Evolutionary conservation across 768 basidiomycete genomes (phyloP).

Genomic region (Vararia minispora): DNA sequence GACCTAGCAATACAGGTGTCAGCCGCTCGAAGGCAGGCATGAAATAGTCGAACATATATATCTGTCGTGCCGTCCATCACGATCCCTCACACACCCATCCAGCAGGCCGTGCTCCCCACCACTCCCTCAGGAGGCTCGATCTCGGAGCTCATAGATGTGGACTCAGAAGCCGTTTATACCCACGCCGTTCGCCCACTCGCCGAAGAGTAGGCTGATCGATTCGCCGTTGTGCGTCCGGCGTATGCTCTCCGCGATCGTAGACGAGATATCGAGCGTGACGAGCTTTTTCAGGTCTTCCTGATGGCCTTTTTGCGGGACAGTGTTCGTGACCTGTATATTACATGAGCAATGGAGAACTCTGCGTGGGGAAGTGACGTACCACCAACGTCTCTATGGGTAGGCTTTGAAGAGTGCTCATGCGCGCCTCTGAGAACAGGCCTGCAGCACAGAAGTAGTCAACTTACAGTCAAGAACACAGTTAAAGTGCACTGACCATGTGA

Average conservation of each 20-base stretch:
- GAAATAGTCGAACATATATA: no score
- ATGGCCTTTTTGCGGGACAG: conserved; percentile 76
- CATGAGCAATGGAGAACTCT: background rate
- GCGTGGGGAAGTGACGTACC: conserved; percentile 33
- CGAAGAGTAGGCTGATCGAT: conserved; percentile 81
- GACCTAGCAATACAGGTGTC: no score
- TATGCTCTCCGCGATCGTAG: conserved; percentile 92
- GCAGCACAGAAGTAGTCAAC: no score
- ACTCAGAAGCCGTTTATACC: no score
- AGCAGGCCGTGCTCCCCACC: no score
- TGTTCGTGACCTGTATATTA: conserved; percentile 74
- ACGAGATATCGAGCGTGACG: conserved; percentile 81
- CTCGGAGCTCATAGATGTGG: background rate
- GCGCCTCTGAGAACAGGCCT: conserved; percentile 76
- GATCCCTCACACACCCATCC: no score
- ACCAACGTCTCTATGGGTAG: conserved; percentile 81
- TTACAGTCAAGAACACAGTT: background rate
- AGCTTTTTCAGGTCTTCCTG: conserved; percentile 58
- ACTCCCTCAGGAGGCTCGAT: no score
- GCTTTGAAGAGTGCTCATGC: conserved; percentile 52
- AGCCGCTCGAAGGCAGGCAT: no score
- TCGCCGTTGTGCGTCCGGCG: conserved; percentile 91
- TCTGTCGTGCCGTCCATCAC: no score
- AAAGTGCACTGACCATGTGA: conserved; percentile 62
- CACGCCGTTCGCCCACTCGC: conserved; percentile 57